phyloP scores from a whole-genome alignment of 352 stramenopile species.

The Labyrinthula sp. region DNA sequence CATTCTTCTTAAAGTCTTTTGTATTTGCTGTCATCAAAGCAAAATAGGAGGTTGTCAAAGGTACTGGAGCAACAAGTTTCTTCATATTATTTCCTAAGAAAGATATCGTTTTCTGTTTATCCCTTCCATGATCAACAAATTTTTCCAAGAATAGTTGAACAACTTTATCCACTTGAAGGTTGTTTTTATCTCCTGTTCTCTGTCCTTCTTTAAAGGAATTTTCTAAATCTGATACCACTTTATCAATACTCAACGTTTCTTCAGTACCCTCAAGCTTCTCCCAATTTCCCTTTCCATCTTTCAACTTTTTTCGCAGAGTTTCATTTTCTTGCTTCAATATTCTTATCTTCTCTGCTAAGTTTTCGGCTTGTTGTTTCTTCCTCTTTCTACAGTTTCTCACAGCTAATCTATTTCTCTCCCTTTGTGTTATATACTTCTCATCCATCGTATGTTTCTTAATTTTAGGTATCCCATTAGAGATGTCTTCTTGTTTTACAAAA shows the following conservation, averaged over 20 bases:
- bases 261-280: too few species aligned
- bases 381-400: constrained; percentile 24
- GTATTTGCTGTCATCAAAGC: constrained; percentile 20
- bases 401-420: constrained; percentile 22
- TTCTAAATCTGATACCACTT: too few species aligned
- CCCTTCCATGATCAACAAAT: constrained; percentile 19
- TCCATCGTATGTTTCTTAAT: too few species aligned
- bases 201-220: too few species aligned
- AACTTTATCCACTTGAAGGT: too few species aligned
- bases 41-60: constrained; percentile 16
- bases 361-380: constrained; percentile 24
- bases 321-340: constrained; percentile 19
- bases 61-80: constrained; percentile 17
- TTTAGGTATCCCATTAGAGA: too few species aligned
- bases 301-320: constrained; percentile 17
- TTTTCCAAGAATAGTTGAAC: constrained; percentile 27
- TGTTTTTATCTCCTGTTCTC: too few species aligned
- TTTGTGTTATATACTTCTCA: too few species aligned
- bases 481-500: too few species aligned
- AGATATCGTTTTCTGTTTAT: constrained; percentile 22
- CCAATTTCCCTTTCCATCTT: too few species aligned
- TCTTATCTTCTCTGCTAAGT: constrained; percentile 21
- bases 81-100: constrained; percentile 18
- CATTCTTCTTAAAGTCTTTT: neutral
- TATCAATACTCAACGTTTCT: too few species aligned